phyloP scores from a whole-genome alignment of 179 eudicot genomes.

The Drosera spatulata region DNA sequence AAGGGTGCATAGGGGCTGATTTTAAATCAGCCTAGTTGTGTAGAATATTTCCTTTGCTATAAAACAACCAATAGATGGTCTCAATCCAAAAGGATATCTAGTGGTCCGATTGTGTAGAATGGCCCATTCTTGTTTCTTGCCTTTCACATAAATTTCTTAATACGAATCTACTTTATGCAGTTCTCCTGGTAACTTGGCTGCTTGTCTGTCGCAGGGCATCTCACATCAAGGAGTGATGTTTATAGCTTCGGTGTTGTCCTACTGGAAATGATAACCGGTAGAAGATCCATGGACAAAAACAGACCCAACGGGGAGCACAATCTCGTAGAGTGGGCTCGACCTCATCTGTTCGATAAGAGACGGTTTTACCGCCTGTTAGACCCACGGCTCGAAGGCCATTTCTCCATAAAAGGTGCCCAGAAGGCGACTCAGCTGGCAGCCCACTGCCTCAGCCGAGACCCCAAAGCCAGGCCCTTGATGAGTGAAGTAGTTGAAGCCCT shows the following conservation, averaged over 20 bases:
- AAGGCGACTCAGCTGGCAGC: conserved; percentile 86
- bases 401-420: conserved; percentile 87
- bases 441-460: conserved; percentile 82
- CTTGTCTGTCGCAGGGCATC: conserved; percentile 43
- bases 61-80: too few relatives aligned
- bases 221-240: conserved; percentile 81
- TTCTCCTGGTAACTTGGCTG: not conserved
- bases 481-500: conserved; percentile 71
- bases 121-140: too few relatives aligned
- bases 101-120: too few relatives aligned
- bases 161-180: not conserved
- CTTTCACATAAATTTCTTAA: not conserved
- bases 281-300: conserved; percentile 89
- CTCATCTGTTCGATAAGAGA: conserved; percentile 60
- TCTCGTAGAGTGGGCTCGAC: conserved; percentile 87
- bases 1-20: too few relatives aligned
- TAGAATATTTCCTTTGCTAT: too few relatives aligned
- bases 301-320: conserved; percentile 79
- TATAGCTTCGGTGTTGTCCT: conserved; percentile 90
- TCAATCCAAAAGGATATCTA: too few relatives aligned
- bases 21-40: too few relatives aligned
- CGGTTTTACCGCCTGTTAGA: conserved; percentile 64
- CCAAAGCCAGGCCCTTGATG: conserved; percentile 74
- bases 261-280: conserved; percentile 70
- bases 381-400: conserved; percentile 85